Evolutionary conservation across 2,329 filamentous ascomycete species (phyloP), one percentile per base, ranked within the genome.

Genomic region (Diplodia mutila): DNA sequence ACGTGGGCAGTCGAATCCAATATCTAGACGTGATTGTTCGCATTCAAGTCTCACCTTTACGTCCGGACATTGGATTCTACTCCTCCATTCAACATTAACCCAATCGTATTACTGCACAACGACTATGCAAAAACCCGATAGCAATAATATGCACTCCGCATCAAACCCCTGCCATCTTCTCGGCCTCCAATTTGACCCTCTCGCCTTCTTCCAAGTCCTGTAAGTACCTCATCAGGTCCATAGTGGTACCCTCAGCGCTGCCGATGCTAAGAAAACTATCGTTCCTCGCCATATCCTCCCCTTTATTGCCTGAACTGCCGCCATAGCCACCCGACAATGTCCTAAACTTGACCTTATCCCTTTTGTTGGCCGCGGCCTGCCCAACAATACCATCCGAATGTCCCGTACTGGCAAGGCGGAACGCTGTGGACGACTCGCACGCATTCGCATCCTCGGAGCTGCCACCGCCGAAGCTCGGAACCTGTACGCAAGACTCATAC

Each of bases 221-320:
- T 67, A 79, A 77, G 59, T 75, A 71, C n/a, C 73, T 72, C 11
- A 80, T 70, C 69, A 82, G 69, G 69, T 81, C 79, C 73, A 79
- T 76, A 8, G 79, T 21, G 27, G 59, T 51, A 27, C 37, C 29
- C 29, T 37, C 39, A 11, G 34, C 27, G n/a, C 46, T 80, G 69
- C 79, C 81, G n/a, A 73, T 74, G 51, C 79, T 71, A 25, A 79
- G 73, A 67, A 75, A 78, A n/a, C 73, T 72, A 7, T 76, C 70
- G 54, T 77, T 79, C 39, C 67, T 72, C 39, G 71, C 71, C 32
- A 75, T 73, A 1, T 61, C 59, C 18, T 64, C 64, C 25, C 69
- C 70, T 3, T 46, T 67, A 27, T 72, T 70, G 29, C 72, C 71
- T 6, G 70, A 11, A 29, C 27, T 51, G 5, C 12, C 25, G 11